These are phyloP conservation scores for Plectosphaerella sp. DNA, from an alignment of 2,329 filamentous ascomycete genomes.

Conservation along the genomic window DNA sequence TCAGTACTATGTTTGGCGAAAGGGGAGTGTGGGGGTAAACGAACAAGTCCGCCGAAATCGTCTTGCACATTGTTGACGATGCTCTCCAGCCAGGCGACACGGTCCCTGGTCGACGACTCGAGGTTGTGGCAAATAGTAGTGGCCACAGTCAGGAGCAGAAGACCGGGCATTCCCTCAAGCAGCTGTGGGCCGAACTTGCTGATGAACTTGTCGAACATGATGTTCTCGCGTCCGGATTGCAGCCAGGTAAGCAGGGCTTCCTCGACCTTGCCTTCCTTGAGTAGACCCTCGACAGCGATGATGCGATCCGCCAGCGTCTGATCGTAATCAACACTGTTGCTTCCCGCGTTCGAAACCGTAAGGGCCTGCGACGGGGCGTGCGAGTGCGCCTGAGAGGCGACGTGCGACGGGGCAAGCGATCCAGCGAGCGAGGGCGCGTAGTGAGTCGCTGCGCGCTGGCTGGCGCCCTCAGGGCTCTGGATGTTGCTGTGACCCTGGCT, in stretches of 20 bases:
- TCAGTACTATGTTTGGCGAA: conserved; percentile 16
- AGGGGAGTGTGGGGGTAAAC: conserved; percentile 19
- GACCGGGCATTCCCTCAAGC: conserved; percentile 52
- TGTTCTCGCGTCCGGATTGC: conserved; percentile 57
- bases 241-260: conserved; percentile 64
- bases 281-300: conserved; percentile 55
- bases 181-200: conserved; percentile 46
- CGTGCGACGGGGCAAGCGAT: conserved; percentile 7
- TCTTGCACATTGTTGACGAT: conserved; percentile 50
- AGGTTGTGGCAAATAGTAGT: conserved; percentile 59
- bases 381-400: conserved; percentile 19
- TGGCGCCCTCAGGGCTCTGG: conserved; percentile 11
- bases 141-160: conserved; percentile 60
- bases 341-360: conserved; percentile 4
- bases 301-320: conserved; percentile 52
- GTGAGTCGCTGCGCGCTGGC: conserved; percentile 6
- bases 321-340: conserved; percentile 17
- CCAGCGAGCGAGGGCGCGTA: conserved; percentile 6
- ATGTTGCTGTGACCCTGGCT: conserved; percentile 5
- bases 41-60: conserved; percentile 44
- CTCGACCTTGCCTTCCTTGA: conserved; percentile 58
- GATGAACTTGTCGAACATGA: conserved; percentile 56
- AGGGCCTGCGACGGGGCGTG: conserved; percentile 9
- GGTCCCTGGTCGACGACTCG: conserved; percentile 48
- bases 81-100: conserved; percentile 57